These are phyloP conservation scores for Seiridium unicorne DNA, from an alignment of 2,329 filamentous ascomycete species.

Conservation along the genomic window DNA sequence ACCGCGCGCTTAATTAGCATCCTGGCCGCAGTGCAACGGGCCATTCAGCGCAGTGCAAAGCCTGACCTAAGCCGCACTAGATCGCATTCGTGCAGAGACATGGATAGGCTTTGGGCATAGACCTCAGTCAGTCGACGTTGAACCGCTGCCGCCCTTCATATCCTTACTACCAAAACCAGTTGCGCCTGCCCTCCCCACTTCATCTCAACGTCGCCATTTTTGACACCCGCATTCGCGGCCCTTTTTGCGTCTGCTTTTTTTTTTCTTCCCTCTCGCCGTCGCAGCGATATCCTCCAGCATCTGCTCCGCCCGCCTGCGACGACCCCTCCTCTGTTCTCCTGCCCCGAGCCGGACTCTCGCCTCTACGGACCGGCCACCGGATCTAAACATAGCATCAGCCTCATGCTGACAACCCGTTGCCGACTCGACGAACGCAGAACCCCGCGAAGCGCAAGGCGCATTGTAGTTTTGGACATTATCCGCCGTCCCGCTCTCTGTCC, in stretches of 20 bases:
- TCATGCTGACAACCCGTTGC: not conserved
- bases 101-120: no score
- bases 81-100: not conserved
- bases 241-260: not conserved
- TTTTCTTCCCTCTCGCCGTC: not conserved
- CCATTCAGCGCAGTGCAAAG: not conserved
- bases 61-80: conserved; percentile 2
- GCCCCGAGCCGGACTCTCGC: not conserved
- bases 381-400: conserved; percentile 3
- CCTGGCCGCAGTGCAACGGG: conserved; percentile 3
- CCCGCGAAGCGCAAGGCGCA: not conserved
- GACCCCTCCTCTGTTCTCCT: not conserved
- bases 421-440: not conserved
- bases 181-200: conserved; percentile 3
- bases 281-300: not conserved
- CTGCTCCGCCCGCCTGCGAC: not conserved
- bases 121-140: not conserved
- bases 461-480: not conserved
- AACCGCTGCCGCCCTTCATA: not conserved
- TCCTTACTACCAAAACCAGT: not conserved
- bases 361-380: not conserved
- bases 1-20: conserved; percentile 18
- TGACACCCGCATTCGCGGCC: not conserved
- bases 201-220: conserved; percentile 5
- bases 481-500: not conserved